Conservation (phyloP, 2,329 filamentous ascomycete species). For the Camillea tinctor region DNA sequence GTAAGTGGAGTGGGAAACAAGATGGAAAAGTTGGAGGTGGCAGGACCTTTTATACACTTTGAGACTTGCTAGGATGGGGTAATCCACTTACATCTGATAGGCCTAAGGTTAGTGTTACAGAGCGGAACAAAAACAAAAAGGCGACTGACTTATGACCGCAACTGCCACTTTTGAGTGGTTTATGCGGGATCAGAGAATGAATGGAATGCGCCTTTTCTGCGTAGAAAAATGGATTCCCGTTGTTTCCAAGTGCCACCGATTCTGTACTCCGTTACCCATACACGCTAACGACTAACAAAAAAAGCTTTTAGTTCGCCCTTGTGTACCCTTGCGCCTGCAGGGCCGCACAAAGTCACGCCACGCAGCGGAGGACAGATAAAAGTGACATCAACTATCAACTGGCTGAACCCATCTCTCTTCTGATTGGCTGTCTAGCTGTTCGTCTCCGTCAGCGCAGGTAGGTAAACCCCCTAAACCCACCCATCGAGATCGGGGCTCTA, state of each 20-base stretch:
- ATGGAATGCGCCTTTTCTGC: conserved; percentile 10
- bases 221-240: conserved; percentile 5
- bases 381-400: conserved; percentile 13
- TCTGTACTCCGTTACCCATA: too few relatives aligned
- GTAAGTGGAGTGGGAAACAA: background rate
- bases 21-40: background rate
- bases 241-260: conserved; percentile 4
- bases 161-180: conserved; percentile 8
- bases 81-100: background rate
- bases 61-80: background rate
- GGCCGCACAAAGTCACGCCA: conserved; percentile 25
- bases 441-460: too few relatives aligned
- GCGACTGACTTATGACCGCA: too few relatives aligned
- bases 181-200: conserved; percentile 5
- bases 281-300: too few relatives aligned
- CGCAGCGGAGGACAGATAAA: conserved; percentile 10
- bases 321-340: conserved; percentile 4
- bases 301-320: too few relatives aligned
- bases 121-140: background rate
- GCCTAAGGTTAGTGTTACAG: background rate
- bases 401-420: background rate
- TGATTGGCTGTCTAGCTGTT: conserved; percentile 7
- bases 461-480: background rate
- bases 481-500: too few relatives aligned
- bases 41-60: conserved; percentile 1